Percentiles rank a stretch among this genome's conserved stretches.
Evolutionary conservation across 2,329 filamentous ascomycete species (phyloP).

Genomic region (Eutypa lata): DNA sequence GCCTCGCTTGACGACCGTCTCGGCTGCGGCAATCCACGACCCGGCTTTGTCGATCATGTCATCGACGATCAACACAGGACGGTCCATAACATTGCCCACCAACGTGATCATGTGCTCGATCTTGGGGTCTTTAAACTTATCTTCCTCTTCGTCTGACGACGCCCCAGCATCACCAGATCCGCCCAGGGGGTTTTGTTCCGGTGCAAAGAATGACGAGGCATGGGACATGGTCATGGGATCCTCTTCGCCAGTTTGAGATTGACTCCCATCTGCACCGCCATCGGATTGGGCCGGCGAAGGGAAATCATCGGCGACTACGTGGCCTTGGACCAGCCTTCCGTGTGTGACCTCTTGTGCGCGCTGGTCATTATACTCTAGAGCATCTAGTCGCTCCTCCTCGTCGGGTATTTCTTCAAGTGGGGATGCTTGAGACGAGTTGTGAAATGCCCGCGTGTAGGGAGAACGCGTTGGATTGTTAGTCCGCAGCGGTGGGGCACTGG

Average conservation of each 20-base stretch:
- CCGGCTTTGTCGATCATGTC: slow-evolving; percentile 98
- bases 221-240: slow-evolving; percentile 79
- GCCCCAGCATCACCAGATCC: slow-evolving; percentile 81
- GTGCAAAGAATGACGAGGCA: slow-evolving; percentile 76
- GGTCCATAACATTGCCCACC: slow-evolving; percentile 88
- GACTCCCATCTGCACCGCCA: slow-evolving; percentile 57
- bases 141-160: slow-evolving; percentile 89
- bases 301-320: slow-evolving; percentile 92
- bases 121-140: slow-evolving; percentile 74
- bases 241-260: slow-evolving; percentile 52
- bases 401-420: slow-evolving; percentile 33
- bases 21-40: slow-evolving; percentile 95
- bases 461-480: slow-evolving; percentile 26
- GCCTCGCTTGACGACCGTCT: slow-evolving; percentile 92
- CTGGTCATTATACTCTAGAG: slow-evolving; percentile 66
- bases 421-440: slow-evolving; percentile 31
- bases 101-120: slow-evolving; percentile 94
- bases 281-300: slow-evolving; percentile 73
- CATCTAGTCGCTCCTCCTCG: slow-evolving; percentile 37
- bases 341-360: slow-evolving; percentile 87
- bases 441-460: slow-evolving; percentile 25
- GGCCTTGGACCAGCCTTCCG: slow-evolving; percentile 85
- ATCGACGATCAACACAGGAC: slow-evolving; percentile 90
- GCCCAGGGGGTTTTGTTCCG: slow-evolving; percentile 69
- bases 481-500: slow-evolving; percentile 27